Evolutionary conservation across 2,329 filamentous ascomycete genomes (phyloP).

Genomic region (Reticulascus tulasneorum): DNA sequence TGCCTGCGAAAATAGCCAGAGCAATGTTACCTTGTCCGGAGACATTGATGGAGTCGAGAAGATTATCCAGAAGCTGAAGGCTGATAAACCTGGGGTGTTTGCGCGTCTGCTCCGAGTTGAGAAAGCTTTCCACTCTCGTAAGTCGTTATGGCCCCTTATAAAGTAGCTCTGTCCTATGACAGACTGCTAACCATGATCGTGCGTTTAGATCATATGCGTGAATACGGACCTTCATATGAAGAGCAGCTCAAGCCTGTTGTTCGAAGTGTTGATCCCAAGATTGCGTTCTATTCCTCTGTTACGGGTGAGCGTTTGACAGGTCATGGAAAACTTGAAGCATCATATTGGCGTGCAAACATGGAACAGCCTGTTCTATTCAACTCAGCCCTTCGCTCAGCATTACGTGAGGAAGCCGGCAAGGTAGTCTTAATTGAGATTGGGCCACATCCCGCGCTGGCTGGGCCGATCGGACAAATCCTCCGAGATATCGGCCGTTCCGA

Average conservation of each 20-base stretch:
- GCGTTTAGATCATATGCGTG: background rate
- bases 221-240: background rate
- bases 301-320: constrained; percentile 1
- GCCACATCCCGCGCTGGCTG: constrained; percentile 16
- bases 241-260: constrained; percentile 4
- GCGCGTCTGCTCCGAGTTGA: constrained; percentile 30
- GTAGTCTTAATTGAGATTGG: constrained; percentile 18
- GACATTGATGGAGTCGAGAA: constrained; percentile 17
- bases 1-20: constrained; percentile 26
- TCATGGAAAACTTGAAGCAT: background rate
- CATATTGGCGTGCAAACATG: constrained; percentile 42
- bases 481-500: background rate
- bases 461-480: constrained; percentile 18
- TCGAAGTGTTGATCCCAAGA: background rate
- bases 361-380: constrained; percentile 39
- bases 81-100: constrained; percentile 22
- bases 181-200: background rate
- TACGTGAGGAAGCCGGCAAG: constrained; percentile 5
- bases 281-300: constrained; percentile 18
- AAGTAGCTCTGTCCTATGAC: background rate
- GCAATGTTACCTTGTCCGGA: constrained; percentile 24
- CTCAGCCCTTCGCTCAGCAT: constrained; percentile 24
- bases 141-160: background rate
- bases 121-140: constrained; percentile 37
- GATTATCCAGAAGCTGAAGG: constrained; percentile 23